A percentile compares a stretch with the other conserved stretches of the same genome.
Evolutionary conservation across 2,329 filamentous ascomycete genomes (phyloP).

Genomic region (Colletotrichum incanum): DNA sequence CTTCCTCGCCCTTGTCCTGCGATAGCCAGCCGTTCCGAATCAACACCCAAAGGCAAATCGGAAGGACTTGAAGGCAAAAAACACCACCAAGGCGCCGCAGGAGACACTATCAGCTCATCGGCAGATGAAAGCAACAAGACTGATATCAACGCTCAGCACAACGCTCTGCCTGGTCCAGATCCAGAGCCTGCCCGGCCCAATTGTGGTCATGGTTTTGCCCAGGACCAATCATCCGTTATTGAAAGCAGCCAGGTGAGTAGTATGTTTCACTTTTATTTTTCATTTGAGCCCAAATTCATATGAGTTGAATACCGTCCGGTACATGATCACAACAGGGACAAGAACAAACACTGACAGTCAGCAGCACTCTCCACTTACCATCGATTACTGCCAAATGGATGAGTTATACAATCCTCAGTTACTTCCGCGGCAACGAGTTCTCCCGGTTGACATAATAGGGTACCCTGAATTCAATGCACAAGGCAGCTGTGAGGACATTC

Average conservation of each 20-base stretch:
- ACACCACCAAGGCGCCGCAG: not conserved
- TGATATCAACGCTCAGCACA: not conserved
- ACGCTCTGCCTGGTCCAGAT: not conserved
- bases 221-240: not conserved
- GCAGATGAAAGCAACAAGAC: not conserved
- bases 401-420: slow-evolving; percentile 3
- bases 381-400: not conserved
- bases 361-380: not conserved
- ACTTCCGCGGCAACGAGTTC: not conserved
- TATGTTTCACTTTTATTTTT: not conserved
- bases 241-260: not conserved
- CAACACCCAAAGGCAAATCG: not conserved
- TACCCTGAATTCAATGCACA: not conserved
- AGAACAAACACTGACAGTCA: not conserved
- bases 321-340: not conserved
- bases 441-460: not conserved
- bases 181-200: not conserved
- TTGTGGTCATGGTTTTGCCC: not conserved
- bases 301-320: not conserved
- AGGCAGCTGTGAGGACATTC: not conserved
- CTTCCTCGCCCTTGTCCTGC: not conserved
- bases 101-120: not conserved
- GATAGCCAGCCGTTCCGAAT: not conserved
- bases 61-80: not conserved
- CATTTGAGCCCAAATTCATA: not conserved